Base-by-base conservation (phyloP, 1,139 yeast genomes). In the Sugiyamaella japonica region DNA sequence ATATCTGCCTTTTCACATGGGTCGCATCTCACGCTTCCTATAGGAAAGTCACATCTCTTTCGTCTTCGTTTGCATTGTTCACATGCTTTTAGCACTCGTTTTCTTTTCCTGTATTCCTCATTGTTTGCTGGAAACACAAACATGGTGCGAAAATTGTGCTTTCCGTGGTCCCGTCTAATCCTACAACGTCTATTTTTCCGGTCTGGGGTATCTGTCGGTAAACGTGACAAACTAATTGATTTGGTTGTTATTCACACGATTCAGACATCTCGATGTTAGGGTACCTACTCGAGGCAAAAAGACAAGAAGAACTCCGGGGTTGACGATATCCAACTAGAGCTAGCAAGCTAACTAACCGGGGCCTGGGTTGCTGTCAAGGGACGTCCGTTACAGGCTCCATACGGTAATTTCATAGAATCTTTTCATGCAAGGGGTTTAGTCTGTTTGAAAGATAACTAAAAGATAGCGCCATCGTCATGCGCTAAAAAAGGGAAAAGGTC, bases 101-200 rank as follows among this genome's bases (percentile, higher is more conserved):
- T 80, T 42, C 85, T 71, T 39, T 78, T 76, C 56, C 80, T 76
- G 63, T 80, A 81, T 63, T 74, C 80, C 38, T 76, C 73, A 65
- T 81, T 76, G 64, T 81, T 80, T n/a, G 84, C 84, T 2, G 84
- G 84, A 59, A 81, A 81, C 49, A 80, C 84, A 66, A 75, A 76
- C 82, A 79, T 80, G 38, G 36, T 17, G 32, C 25, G 25, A 20
- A 6, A 20, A 20, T 20, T 20, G 20, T 32, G 20, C 10, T 37
- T 15, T 16, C 32, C 16, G 39, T 39, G 6, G 8, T n/a, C 38
- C 13, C n/a, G 13, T 34, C 13, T 34, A 12, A 12, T n/a, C 25
- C 25, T 20, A 20, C 25, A 20, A 20, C 25, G 3, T 20, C 25
- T 20, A 20, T 6, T 6, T 20, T 32, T 32, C 7, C 36, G 13